These are phyloP conservation scores for Glycine soja DNA, from an alignment of 306 rosid species.

Conservation along the genomic window DNA sequence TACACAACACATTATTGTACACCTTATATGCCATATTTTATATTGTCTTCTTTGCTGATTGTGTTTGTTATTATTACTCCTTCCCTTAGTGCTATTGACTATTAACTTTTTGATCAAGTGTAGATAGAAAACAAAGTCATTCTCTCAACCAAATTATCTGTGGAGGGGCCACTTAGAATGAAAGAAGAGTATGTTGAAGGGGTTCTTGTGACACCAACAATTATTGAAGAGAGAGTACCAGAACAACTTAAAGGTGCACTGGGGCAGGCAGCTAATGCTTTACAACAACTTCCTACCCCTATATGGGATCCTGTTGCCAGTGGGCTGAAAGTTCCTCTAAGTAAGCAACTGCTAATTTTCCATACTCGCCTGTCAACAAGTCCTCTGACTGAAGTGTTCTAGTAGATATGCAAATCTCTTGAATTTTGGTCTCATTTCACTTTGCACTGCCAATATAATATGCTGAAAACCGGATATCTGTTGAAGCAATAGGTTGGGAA, in stretches of 20 bases:
- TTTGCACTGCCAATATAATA: slow-evolving; percentile 20
- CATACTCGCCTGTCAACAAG: slow-evolving; percentile 10
- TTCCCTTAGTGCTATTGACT: slow-evolving; percentile 15
- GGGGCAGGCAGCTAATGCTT: slow-evolving; percentile 72
- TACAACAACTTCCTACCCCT: slow-evolving; percentile 87
- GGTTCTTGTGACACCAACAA: slow-evolving; percentile 72
- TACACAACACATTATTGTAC: not conserved
- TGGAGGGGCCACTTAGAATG: slow-evolving; percentile 96
- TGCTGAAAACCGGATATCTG: slow-evolving; percentile 34
- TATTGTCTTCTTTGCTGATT: slow-evolving; percentile 23
- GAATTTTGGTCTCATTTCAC: slow-evolving; percentile 30
- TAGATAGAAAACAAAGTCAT: slow-evolving; percentile 80
- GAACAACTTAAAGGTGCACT: slow-evolving; percentile 88
- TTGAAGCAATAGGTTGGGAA: slow-evolving; percentile 30
- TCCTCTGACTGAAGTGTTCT: slow-evolving; percentile 19
- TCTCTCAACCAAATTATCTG: slow-evolving; percentile 74
- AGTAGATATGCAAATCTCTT: slow-evolving; percentile 21
- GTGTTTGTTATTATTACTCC: slow-evolving; percentile 6
- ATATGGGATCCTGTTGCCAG: slow-evolving; percentile 69
- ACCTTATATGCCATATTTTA: slow-evolving; percentile 27
- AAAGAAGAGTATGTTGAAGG: slow-evolving; percentile 95
- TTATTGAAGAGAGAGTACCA: slow-evolving; percentile 83
- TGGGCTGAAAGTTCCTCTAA: slow-evolving; percentile 86
- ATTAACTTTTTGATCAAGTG: slow-evolving; percentile 44
- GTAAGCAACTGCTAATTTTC: slow-evolving; percentile 58